Base-by-base conservation (phyloP, 768 basidiomycete genomes). In the Scleroderma citrinum region DNA sequence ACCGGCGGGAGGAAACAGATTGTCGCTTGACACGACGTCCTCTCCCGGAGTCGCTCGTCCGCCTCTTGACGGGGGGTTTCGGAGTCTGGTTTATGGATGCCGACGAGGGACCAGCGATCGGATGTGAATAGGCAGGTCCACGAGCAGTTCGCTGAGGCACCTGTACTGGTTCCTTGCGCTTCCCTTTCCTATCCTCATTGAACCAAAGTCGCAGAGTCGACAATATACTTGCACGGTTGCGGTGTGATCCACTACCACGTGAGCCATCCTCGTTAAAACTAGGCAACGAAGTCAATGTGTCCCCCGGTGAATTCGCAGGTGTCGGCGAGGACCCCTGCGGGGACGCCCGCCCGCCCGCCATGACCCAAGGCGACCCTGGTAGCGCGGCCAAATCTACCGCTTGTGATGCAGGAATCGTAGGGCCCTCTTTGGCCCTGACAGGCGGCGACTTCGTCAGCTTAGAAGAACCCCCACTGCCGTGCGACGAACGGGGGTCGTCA, bases 121-220 rank as follows among this genome's bases (percentile, higher is more conserved):
- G 59, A 39, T 63, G 64, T 12, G 58, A 58, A 51, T 62, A 58
- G 19, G 59, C 54, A 23, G 58, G 48, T 34, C 56, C 58, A 26
- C 54, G 60, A 26, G 38, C 53, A 54, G 45, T 59, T 52, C 51
- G 50, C 36, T 55, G 67, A 17, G 44, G 46, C 44, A 50, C 57
- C 35, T 56, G 55, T 0, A 35, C 36, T 21, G 34, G 44, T 37
- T 80, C 82, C 65, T 87, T 88, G 45, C 87, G 77, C 70, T 94
- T 95, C 4, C 91, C 84, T 62, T 90, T 92, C 55, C 78, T 76
- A 54, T 93, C 93, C 52, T 96, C 92, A 51, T 92, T 81, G 69
- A 97, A 95, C 90, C 94, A 92, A 53, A 85, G 75, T 39, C 90
- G 79, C 69, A 98, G 92, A 6, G 91, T 80, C 3, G 85, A 83